Percentiles rank a stretch among this genome's conserved stretches.
Conservation (phyloP, 1,284 basidiomycete genomes). For the Ceratobasidium sp. region DNA sequence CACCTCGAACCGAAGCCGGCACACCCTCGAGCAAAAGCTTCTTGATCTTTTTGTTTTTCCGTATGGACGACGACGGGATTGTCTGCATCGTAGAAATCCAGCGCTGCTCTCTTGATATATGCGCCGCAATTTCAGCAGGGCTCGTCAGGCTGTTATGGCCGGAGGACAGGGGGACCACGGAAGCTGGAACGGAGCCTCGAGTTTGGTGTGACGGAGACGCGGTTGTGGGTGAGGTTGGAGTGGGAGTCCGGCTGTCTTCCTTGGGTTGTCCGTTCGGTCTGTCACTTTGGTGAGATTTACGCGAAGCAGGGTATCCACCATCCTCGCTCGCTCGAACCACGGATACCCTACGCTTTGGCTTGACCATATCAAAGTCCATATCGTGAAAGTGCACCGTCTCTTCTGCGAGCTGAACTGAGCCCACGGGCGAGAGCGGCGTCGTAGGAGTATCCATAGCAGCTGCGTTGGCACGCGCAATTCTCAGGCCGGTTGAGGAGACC, state of each 20-base stretch:
- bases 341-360: conserved; percentile 63
- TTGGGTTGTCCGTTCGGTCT: background rate
- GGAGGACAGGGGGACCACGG: background rate
- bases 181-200: conserved; percentile 15
- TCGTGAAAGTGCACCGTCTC: conserved; percentile 76
- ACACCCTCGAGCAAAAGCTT: conserved; percentile 84
- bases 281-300: conserved; percentile 37
- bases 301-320: conserved; percentile 49
- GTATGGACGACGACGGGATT: conserved; percentile 70
- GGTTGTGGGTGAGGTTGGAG: conserved; percentile 10
- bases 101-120: conserved; percentile 76
- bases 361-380: conserved; percentile 80
- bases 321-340: conserved; percentile 67
- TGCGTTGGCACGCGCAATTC: conserved; percentile 55
- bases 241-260: conserved; percentile 18
- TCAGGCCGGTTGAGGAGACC: conserved; percentile 67
- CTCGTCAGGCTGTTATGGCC: conserved; percentile 43
- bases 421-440: conserved; percentile 46
- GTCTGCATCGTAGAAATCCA: conserved; percentile 78
- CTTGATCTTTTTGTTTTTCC: conserved; percentile 85
- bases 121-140: conserved; percentile 65
- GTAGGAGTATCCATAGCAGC: conserved; percentile 49
- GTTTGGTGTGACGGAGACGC: conserved; percentile 42
- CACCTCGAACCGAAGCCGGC: conserved; percentile 83
- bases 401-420: conserved; percentile 54